phyloP scores from a whole-genome alignment of 306 rosid species.

The Cicer chorassanicum region DNA sequence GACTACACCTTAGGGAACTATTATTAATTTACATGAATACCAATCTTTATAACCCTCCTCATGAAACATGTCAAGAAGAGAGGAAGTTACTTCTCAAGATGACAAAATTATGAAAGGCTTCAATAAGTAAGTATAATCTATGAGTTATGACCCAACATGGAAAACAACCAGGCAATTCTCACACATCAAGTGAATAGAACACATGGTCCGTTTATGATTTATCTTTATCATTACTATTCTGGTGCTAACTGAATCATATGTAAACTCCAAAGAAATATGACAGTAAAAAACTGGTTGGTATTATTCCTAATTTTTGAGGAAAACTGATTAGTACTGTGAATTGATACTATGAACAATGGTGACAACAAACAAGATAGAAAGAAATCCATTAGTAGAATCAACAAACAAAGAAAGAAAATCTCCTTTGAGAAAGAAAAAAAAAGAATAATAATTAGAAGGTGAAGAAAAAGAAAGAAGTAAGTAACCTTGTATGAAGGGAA shows the following conservation, averaged over 20 bases:
- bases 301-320: conserved; percentile 31
- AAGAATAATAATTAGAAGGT: neutral
- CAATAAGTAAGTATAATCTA: conserved; percentile 28
- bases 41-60: conserved; percentile 16
- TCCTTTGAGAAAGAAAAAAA: neutral
- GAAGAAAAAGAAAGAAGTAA: neutral
- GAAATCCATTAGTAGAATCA: neutral
- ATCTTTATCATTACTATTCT: conserved; percentile 22
- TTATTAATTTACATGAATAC: conserved; percentile 11
- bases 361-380: conserved; percentile 8
- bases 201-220: neutral
- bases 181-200: neutral
- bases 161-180: conserved; percentile 14
- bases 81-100: conserved; percentile 18
- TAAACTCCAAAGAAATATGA: conserved; percentile 18
- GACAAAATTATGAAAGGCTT: conserved; percentile 34
- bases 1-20: neutral
- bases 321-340: conserved; percentile 8
- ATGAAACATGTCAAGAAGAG: conserved; percentile 27
- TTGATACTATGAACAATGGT: conserved; percentile 32
- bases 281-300: conserved; percentile 8
- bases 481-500: conserved; percentile 51
- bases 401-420: neutral
- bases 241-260: neutral
- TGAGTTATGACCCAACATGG: conserved; percentile 21